These are phyloP conservation scores for Obba rivulosa DNA, from an alignment of 768 basidiomycete genomes.

Conservation along the genomic window DNA sequence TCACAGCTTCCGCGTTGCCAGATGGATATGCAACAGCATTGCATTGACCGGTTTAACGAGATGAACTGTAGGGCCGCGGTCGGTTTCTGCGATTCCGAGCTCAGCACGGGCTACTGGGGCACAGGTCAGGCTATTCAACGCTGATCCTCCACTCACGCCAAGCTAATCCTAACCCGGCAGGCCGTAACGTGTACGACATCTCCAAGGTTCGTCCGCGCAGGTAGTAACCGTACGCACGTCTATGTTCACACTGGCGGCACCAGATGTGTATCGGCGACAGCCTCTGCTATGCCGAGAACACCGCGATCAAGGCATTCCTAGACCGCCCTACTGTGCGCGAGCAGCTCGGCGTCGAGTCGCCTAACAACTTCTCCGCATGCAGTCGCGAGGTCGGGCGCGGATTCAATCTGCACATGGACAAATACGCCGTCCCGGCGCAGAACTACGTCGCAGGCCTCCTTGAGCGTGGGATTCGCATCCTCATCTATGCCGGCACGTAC, in stretches of 20 bases:
- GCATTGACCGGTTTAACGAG: slow-evolving; percentile 61
- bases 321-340: slow-evolving; percentile 38
- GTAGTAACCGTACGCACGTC: background rate
- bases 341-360: slow-evolving; percentile 40
- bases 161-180: slow-evolving; percentile 14
- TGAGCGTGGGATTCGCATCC: slow-evolving; percentile 68
- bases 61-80: slow-evolving; percentile 66
- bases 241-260: background rate
- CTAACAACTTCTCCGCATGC: slow-evolving; percentile 54
- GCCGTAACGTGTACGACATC: slow-evolving; percentile 52
- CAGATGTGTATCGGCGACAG: slow-evolving; percentile 24
- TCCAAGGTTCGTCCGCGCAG: slow-evolving; percentile 37
- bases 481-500: slow-evolving; percentile 72
- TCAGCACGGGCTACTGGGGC: slow-evolving; percentile 38
- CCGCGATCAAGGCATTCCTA: slow-evolving; percentile 40
- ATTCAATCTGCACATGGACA: slow-evolving; percentile 59
- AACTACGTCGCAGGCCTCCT: slow-evolving; percentile 66
- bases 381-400: slow-evolving; percentile 39
- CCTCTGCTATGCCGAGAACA: slow-evolving; percentile 35
- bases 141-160: background rate
- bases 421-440: slow-evolving; percentile 50
- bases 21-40: slow-evolving; percentile 47
- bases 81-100: slow-evolving; percentile 54
- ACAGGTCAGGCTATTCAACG: slow-evolving; percentile 28
- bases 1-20: slow-evolving; percentile 63